Evolutionary conservation across 805 yeast species (phyloP).

Genomic region (Cyberlindnera mycetangii): DNA sequence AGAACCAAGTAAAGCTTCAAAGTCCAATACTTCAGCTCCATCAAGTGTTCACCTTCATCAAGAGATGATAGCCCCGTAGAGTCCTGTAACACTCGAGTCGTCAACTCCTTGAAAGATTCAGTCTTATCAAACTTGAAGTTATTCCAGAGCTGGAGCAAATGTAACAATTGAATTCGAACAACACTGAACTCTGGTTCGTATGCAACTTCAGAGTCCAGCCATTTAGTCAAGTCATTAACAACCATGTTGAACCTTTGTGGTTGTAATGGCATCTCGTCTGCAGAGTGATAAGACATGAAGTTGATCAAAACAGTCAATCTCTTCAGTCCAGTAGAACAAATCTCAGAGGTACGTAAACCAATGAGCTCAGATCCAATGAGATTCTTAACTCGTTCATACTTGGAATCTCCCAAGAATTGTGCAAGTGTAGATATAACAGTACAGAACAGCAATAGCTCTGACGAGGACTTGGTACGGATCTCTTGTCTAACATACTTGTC

Average conservation of each 20-base stretch:
- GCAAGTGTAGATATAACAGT: constrained; percentile 35
- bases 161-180: constrained; percentile 40
- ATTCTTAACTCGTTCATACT: constrained; percentile 54
- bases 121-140: constrained; percentile 25
- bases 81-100: constrained; percentile 39
- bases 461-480: constrained; percentile 34
- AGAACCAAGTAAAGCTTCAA: constrained; percentile 41
- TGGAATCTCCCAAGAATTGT: constrained; percentile 34
- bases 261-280: constrained; percentile 42
- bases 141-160: constrained; percentile 45
- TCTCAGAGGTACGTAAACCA: constrained; percentile 45
- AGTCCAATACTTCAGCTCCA: constrained; percentile 46
- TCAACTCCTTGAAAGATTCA: constrained; percentile 37
- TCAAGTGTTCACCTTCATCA: constrained; percentile 32
- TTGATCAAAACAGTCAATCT: constrained; percentile 47
- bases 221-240: constrained; percentile 46
- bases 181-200: constrained; percentile 53
- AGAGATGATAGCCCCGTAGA: constrained; percentile 41
- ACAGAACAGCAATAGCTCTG: constrained; percentile 23
- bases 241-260: constrained; percentile 65
- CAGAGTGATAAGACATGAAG: constrained; percentile 28
- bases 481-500: constrained; percentile 33
- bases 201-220: constrained; percentile 63
- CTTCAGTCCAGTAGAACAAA: constrained; percentile 41
- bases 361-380: constrained; percentile 62